phyloP scores from a whole-genome alignment of 2,329 filamentous ascomycete species.

The Penicillium sp. region DNA sequence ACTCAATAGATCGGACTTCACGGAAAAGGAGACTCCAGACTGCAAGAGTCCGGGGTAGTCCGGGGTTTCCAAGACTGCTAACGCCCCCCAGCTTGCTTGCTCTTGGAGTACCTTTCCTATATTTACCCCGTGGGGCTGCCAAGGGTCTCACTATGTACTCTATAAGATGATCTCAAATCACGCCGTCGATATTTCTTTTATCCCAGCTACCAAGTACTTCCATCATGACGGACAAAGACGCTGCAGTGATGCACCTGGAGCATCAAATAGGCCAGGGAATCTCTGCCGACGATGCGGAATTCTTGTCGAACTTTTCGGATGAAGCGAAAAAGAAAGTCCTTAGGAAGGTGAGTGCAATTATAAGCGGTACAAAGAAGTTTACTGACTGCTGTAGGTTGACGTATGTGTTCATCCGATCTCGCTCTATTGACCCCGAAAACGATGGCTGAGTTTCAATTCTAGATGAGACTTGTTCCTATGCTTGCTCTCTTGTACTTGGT shows the following conservation, averaged over 20 bases:
- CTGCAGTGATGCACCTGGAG: constrained; percentile 14
- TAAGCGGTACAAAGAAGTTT: background rate
- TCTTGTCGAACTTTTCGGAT: constrained; percentile 27
- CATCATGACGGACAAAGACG: constrained; percentile 9
- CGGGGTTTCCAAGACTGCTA: background rate
- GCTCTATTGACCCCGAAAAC: background rate
- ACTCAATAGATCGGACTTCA: background rate
- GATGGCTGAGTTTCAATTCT: background rate
- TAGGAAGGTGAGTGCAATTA: constrained; percentile 14
- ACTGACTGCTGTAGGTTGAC: background rate
- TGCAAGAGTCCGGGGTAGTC: constrained; percentile 4
- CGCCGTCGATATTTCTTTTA: background rate
- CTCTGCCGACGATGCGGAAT: constrained; percentile 29
- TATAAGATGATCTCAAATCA: background rate
- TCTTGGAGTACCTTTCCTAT: background rate
- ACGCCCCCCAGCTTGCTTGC: background rate
- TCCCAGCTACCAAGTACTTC: too few species aligned
- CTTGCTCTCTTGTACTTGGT: constrained; percentile 18
- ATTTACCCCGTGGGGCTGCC: background rate
- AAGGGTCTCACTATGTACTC: background rate
- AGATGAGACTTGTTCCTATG: constrained; percentile 16
- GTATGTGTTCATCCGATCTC: background rate
- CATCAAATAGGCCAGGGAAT: constrained; percentile 5
- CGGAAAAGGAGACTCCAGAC: background rate
- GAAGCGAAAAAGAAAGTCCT: constrained; percentile 22